A percentile compares a stretch with the other conserved stretches of the same genome.
These are phyloP conservation scores for Leishmania amazonensis DNA, from an alignment of 208 protist species.

Conservation along the genomic window DNA sequence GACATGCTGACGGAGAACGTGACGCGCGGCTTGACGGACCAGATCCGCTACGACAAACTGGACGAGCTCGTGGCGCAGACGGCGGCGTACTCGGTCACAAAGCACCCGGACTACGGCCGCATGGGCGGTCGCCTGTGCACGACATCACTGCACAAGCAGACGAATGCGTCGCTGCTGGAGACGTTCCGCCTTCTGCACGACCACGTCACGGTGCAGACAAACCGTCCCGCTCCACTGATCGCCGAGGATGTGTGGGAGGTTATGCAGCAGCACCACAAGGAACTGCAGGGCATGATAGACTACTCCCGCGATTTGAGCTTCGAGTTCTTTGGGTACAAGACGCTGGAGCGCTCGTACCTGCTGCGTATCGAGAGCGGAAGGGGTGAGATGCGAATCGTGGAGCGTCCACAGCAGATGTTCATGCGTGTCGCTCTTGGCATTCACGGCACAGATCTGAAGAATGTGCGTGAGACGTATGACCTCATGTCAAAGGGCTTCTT, in stretches of 20 bases:
- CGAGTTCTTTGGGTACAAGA: slow-evolving; percentile 99
- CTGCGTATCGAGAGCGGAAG: slow-evolving; percentile 89
- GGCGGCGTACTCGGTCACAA: slow-evolving; percentile 95
- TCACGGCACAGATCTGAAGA: slow-evolving; percentile 92
- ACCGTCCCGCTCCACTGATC: slow-evolving; percentile 90
- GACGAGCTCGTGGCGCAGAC: slow-evolving; percentile 97
- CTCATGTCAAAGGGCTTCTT: slow-evolving; percentile 95
- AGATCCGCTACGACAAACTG: slow-evolving; percentile 91
- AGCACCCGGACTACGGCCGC: slow-evolving; percentile 98
- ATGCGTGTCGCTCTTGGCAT: slow-evolving; percentile 99
- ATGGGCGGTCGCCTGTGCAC: slow-evolving; percentile 98
- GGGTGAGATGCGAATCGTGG: slow-evolving; percentile 87
- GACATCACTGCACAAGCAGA: slow-evolving; percentile 98
- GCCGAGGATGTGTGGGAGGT: slow-evolving; percentile 93
- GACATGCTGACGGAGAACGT: slow-evolving; percentile 90
- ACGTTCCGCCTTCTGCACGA: slow-evolving; percentile 91
- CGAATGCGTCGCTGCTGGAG: slow-evolving; percentile 86
- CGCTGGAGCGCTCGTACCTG: slow-evolving; percentile 99
- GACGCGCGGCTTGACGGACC: slow-evolving; percentile 78
- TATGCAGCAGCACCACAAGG: slow-evolving; percentile 77
- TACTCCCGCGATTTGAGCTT: slow-evolving; percentile 97
- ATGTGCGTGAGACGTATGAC: slow-evolving; percentile 97
- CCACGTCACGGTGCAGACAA: slow-evolving; percentile 89
- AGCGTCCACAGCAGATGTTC: slow-evolving; percentile 99
- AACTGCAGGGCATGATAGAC: slow-evolving; percentile 93